Conservation (phyloP, 345 rosid genomes). For the Mallotus nudiflorus region DNA sequence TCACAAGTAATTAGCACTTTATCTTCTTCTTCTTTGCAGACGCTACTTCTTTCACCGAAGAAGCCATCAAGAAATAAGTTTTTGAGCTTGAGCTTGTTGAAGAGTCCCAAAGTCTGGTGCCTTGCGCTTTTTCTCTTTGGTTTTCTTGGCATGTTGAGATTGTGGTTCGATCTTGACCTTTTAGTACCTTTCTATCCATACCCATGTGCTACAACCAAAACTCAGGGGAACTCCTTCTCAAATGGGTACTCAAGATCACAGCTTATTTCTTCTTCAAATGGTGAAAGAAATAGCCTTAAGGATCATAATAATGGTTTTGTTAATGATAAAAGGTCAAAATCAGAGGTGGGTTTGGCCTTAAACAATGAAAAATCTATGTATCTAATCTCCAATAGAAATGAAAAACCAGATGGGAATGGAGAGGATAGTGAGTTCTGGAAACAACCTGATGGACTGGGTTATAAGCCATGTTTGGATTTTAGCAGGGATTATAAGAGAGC, state of each 20-base stretch:
- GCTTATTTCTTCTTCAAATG: slow-evolving; percentile 28
- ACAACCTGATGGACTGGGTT: slow-evolving; percentile 95
- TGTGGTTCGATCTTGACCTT: slow-evolving; percentile 51
- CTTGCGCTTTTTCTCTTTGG: slow-evolving; percentile 55
- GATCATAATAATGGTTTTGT: slow-evolving; percentile 9
- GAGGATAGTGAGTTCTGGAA: slow-evolving; percentile 69
- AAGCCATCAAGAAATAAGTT: slow-evolving; percentile 37
- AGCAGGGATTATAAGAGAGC: slow-evolving; percentile 52
- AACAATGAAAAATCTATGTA: slow-evolving; percentile 11
- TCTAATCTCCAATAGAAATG: slow-evolving; percentile 15
- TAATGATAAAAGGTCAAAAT: slow-evolving; percentile 15
- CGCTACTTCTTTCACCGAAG: slow-evolving; percentile 67
- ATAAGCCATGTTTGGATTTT: slow-evolving; percentile 70
- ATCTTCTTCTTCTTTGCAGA: slow-evolving; percentile 60
- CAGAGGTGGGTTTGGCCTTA: slow-evolving; percentile 8
- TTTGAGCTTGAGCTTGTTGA: slow-evolving; percentile 24
- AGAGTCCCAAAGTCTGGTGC: slow-evolving; percentile 55
- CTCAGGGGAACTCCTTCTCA: slow-evolving; percentile 22
- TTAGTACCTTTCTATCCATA: slow-evolving; percentile 41
- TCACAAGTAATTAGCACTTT: slow-evolving; percentile 34
- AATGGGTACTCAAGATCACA: slow-evolving; percentile 22
- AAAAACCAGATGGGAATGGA: slow-evolving; percentile 14
- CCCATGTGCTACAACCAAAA: slow-evolving; percentile 48
- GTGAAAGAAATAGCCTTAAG: not conserved
- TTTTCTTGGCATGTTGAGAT: slow-evolving; percentile 49